A percentile compares a stretch with the other conserved stretches of the same genome.
Evolutionary conservation across 139 green algal genomes (phyloP).

Genomic region (Auxenochlorella pyrenoidosa): DNA sequence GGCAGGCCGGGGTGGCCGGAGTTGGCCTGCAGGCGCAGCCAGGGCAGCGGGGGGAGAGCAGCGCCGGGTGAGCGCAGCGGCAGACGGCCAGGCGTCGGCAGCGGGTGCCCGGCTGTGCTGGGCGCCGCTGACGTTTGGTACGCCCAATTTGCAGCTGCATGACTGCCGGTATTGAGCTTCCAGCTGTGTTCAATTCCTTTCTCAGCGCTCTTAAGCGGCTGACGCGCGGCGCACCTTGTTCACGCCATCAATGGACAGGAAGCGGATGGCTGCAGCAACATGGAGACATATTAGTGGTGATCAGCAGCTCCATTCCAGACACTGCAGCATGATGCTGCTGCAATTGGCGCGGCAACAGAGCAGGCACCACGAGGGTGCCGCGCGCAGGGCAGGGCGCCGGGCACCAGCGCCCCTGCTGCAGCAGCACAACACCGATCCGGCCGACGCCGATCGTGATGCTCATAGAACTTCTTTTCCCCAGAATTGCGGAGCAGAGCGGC

Average conservation of each 20-base stretch:
- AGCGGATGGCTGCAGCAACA: conserved; percentile 71
- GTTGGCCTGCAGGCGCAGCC: conserved; percentile 82
- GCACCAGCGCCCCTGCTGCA: not conserved
- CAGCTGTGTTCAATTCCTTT: not conserved
- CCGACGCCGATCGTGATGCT: too few species aligned
- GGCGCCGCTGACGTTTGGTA: not conserved
- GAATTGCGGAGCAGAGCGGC: not conserved
- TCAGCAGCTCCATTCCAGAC: not conserved
- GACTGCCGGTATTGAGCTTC: not conserved
- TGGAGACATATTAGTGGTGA: not conserved
- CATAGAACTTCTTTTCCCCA: too few species aligned
- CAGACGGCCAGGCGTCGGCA: too few species aligned
- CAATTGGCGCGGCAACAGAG: not conserved
- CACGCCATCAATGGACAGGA: conserved; percentile 74
- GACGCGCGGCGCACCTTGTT: conserved; percentile 55
- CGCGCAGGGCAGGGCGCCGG: too few species aligned
- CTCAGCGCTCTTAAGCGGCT: too few species aligned
- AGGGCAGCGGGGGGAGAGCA: conserved; percentile 49
- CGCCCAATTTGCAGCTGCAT: not conserved
- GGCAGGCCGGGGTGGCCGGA: conserved; percentile 96
- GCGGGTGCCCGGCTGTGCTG: too few species aligned
- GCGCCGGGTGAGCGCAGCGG: not conserved
- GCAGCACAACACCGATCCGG: not conserved
- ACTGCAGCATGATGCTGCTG: not conserved
- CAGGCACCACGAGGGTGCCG: too few species aligned